These are phyloP conservation scores for Linnemannia zychae DNA, from an alignment of 192 early-diverging fungal species.

Conservation along the genomic window DNA sequence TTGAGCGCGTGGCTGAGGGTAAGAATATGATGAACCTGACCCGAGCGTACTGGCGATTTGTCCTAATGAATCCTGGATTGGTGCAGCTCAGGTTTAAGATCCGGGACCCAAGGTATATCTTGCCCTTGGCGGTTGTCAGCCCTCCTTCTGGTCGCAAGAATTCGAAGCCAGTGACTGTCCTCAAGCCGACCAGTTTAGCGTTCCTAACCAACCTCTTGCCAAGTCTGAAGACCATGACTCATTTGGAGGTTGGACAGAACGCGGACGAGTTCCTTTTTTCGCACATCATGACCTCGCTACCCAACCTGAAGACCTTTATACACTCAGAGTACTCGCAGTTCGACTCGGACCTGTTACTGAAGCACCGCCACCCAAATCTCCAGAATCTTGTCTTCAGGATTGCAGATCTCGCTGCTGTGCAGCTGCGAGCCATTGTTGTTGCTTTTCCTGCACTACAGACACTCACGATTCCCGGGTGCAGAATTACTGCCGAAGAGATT, in stretches of 20 bases:
- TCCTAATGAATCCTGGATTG: neutral
- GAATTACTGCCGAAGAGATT: neutral
- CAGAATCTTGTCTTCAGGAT: neutral
- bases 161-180: neutral
- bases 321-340: slow-evolving; percentile 4
- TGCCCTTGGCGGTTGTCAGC: neutral
- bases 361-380: neutral
- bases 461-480: neutral
- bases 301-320: neutral
- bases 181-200: neutral
- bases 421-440: neutral
- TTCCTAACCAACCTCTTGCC: slow-evolving; percentile 3
- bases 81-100: neutral
- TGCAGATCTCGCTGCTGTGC: neutral
- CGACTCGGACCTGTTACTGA: neutral
- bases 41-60: neutral
- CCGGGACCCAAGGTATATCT: neutral
- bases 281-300: neutral
- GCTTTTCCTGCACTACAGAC: neutral
- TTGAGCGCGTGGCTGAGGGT: neutral
- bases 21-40: neutral
- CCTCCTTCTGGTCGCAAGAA: neutral
- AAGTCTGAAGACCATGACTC: neutral
- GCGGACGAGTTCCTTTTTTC: neutral
- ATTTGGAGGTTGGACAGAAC: neutral